Percentiles rank a stretch among this genome's conserved stretches.
phyloP scores from a whole-genome alignment of 2,329 filamentous ascomycete species.

The Macrophomina pseudophaseolina region DNA sequence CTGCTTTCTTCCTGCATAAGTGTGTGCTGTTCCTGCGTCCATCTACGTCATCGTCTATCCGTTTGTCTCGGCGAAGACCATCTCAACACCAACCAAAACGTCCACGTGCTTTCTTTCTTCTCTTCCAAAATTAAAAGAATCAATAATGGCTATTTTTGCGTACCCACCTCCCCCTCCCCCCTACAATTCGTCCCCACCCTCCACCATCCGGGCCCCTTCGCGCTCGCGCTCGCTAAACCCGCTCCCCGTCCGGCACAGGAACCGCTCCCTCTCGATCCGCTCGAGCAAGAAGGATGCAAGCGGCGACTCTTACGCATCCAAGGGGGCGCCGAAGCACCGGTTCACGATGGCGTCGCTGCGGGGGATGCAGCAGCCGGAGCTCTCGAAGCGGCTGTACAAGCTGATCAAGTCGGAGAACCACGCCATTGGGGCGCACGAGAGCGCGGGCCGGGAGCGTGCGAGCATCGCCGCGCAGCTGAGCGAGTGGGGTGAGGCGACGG shows the following conservation, averaged over 20 bases:
- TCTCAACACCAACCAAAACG: conserved; percentile 23
- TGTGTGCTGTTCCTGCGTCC: conserved; percentile 3
- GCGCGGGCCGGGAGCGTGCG: conserved; percentile 81
- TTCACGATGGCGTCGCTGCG: conserved; percentile 89
- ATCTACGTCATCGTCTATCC: conserved; percentile 5
- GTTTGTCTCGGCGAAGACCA: background rate
- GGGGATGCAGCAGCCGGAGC: conserved; percentile 81
- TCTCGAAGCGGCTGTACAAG: conserved; percentile 85
- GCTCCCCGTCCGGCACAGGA: conserved; percentile 55
- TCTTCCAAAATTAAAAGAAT: background rate
- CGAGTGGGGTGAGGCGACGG: conserved; percentile 93
- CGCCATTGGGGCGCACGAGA: conserved; percentile 82
- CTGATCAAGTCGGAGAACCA: conserved; percentile 96
- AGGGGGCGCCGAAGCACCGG: conserved; percentile 62
- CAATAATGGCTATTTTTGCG: conserved; percentile 35
- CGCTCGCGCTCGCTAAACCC: conserved; percentile 40
- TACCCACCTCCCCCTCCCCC: conserved; percentile 37
- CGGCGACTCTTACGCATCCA: conserved; percentile 34
- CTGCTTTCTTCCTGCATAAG: conserved; percentile 20
- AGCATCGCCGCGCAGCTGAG: conserved; percentile 88
- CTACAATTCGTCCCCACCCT: conserved; percentile 31
- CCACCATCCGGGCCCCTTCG: conserved; percentile 31
- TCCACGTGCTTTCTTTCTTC: background rate
- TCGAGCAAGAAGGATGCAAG: conserved; percentile 54
- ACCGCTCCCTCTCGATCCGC: conserved; percentile 75